Base-by-base conservation (phyloP, 257 asterid genomes). In the Gentiana dahurica region DNA sequence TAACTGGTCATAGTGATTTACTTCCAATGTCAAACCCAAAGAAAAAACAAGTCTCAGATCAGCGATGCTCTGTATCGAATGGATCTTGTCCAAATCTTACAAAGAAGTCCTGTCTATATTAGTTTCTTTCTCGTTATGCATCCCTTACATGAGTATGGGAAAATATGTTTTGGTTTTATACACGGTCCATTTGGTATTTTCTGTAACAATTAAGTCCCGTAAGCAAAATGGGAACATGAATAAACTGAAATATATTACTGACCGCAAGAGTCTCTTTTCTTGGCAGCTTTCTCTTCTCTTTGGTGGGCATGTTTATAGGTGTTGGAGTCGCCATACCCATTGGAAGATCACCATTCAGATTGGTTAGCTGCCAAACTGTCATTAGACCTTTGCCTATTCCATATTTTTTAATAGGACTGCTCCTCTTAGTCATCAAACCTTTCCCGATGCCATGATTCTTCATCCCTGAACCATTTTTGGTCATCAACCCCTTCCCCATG, bases 301-400 rank as follows among this genome's bases (percentile, higher is more conserved):
- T 60, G 47, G 46, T 24, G 37, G 39, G 13, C 24, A 65, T 61
- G 54, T 63, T 34, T 58, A 50, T 63, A 66, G 69, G 68, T 43
- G 65, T 57, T 62, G 74, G 65, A 64, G 49, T 53, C 39, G 51
- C 67, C 62, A 72, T 74, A 70, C 52, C 67, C 67, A 66, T 51
- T 34, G 78, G 75, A 75, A 61, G 59, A 62, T 67, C 81, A 4
- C 63, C 73, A 62, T 65, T 66, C 43, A 83, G 80, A 67, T 75
- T 65, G 55, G 62, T 63, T 57, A 53, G 66, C 68, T 50, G 80
- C 76, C 79, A 69, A 64, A 68, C 73, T 8, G 85, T 71, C 89
- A 90, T 84, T 62, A 75, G 75, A 54, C 95, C 96, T 80, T 91
- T 91, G 57, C 95, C 96, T 48, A 65, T 65, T 55, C 94, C 95